Evolutionary conservation across 345 rosid species (phyloP).

Genomic region (Reutealis trisperma): DNA sequence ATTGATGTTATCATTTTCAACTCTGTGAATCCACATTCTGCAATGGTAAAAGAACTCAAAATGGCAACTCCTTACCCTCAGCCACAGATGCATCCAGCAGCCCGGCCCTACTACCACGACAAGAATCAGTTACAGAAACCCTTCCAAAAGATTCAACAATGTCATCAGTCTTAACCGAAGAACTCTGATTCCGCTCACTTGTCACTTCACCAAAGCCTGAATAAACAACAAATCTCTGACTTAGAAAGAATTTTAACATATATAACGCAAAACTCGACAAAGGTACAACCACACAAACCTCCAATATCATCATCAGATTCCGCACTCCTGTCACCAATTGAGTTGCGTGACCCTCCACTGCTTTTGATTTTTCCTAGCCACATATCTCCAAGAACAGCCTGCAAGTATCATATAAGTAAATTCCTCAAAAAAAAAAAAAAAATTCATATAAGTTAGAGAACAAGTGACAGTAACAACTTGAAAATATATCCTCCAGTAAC

Average conservation of each 20-base stretch:
- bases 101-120: conserved; percentile 20
- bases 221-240: neutral
- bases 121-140: conserved; percentile 1
- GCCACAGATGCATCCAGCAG: conserved; percentile 13
- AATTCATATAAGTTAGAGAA: neutral
- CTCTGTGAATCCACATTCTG: neutral
- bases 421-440: neutral
- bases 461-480: neutral
- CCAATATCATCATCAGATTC: conserved; percentile 19
- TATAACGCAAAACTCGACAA: neutral
- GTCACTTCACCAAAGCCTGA: conserved; percentile 15
- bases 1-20: neutral
- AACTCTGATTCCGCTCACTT: conserved; percentile 2
- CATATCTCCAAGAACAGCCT: conserved; percentile 22
- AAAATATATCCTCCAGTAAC: neutral
- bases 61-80: conserved; percentile 25
- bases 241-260: neutral
- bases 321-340: neutral
- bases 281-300: neutral
- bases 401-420: neutral
- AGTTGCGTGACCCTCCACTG: conserved; percentile 4
- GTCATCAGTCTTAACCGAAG: conserved; percentile 12
- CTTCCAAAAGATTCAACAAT: conserved; percentile 5
- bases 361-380: conserved; percentile 28
- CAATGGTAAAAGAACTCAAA: neutral